These are phyloP conservation scores for Yarrowia hollandica DNA, from an alignment of 805 yeast genomes.

Conservation along the genomic window DNA sequence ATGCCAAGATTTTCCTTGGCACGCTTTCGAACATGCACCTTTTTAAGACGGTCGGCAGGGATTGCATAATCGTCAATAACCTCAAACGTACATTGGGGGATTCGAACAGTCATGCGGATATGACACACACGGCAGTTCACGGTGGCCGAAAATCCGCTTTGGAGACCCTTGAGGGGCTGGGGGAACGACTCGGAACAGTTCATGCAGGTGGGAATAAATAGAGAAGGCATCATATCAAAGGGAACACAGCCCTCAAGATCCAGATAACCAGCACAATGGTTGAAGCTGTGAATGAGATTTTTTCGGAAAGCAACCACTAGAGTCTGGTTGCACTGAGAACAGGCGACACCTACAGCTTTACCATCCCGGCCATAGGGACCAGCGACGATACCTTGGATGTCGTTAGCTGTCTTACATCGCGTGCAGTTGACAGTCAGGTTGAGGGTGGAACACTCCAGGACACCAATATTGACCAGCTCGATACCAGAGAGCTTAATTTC, in stretches of 20 bases:
- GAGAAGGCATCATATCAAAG: constrained; percentile 42
- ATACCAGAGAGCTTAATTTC: constrained; percentile 42
- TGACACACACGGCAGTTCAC: constrained; percentile 44
- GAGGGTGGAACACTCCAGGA: constrained; percentile 42
- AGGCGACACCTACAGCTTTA: constrained; percentile 39
- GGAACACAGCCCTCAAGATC: constrained; percentile 45
- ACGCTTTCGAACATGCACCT: constrained; percentile 30
- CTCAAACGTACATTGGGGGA: constrained; percentile 42
- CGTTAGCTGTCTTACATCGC: constrained; percentile 43
- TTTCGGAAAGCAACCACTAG: constrained; percentile 43
- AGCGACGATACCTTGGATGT: constrained; percentile 41
- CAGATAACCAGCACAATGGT: constrained; percentile 42
- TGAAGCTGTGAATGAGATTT: constrained; percentile 42
- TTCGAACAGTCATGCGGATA: constrained; percentile 39
- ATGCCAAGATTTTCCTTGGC: constrained; percentile 41
- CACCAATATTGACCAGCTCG: constrained; percentile 39
- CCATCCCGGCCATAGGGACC: constrained; percentile 42
- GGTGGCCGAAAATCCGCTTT: constrained; percentile 40
- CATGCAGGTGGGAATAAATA: constrained; percentile 43
- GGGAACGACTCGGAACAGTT: constrained; percentile 38
- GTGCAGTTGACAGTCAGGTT: constrained; percentile 43
- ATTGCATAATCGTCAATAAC: constrained; percentile 30
- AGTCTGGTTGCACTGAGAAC: constrained; percentile 42
- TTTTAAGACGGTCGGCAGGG: constrained; percentile 30
- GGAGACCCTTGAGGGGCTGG: constrained; percentile 40